These are phyloP conservation scores for Viola odorata DNA, from an alignment of 345 rosid species.

Conservation along the genomic window DNA sequence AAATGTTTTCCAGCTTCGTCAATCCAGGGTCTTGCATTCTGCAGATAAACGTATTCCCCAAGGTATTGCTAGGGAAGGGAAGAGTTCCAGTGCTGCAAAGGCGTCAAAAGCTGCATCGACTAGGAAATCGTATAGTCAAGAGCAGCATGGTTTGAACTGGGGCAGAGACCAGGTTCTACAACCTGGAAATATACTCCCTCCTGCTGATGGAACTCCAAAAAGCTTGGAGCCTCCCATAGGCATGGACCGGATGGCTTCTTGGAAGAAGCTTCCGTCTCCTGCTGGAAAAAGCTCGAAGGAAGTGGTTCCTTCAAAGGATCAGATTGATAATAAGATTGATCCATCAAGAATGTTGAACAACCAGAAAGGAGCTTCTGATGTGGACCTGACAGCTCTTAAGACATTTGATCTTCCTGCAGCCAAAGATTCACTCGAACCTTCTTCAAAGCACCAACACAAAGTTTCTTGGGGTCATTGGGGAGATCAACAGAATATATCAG, in stretches of 20 bases:
- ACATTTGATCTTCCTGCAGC: slow-evolving; percentile 41
- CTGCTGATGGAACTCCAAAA: slow-evolving; percentile 38
- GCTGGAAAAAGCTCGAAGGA: slow-evolving; percentile 51
- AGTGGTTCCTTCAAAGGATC: slow-evolving; percentile 46
- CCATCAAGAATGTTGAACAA: slow-evolving; percentile 30
- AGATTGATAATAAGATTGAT: slow-evolving; percentile 46
- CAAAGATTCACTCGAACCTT: slow-evolving; percentile 57
- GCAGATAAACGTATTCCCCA: slow-evolving; percentile 62
- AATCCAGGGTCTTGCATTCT: slow-evolving; percentile 68
- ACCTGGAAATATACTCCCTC: slow-evolving; percentile 37
- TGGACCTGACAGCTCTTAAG: slow-evolving; percentile 33
- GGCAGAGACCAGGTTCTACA: slow-evolving; percentile 45
- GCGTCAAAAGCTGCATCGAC: slow-evolving; percentile 43
- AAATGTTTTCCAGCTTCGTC: slow-evolving; percentile 65
- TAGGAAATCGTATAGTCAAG: slow-evolving; percentile 94
- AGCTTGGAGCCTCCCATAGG: slow-evolving; percentile 54
- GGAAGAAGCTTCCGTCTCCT: slow-evolving; percentile 92
- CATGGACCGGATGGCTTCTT: slow-evolving; percentile 77
- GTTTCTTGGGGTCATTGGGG: slow-evolving; percentile 97
- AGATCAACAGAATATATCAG: slow-evolving; percentile 58
- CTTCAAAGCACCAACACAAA: slow-evolving; percentile 81
- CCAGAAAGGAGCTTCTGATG: slow-evolving; percentile 40
- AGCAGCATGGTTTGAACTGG: slow-evolving; percentile 74
- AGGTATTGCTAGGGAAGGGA: slow-evolving; percentile 43
- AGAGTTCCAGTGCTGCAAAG: slow-evolving; percentile 60